Evolutionary conservation across 768 basidiomycete species (phyloP).

Genomic region (Brasilioporus rufonigricans): DNA sequence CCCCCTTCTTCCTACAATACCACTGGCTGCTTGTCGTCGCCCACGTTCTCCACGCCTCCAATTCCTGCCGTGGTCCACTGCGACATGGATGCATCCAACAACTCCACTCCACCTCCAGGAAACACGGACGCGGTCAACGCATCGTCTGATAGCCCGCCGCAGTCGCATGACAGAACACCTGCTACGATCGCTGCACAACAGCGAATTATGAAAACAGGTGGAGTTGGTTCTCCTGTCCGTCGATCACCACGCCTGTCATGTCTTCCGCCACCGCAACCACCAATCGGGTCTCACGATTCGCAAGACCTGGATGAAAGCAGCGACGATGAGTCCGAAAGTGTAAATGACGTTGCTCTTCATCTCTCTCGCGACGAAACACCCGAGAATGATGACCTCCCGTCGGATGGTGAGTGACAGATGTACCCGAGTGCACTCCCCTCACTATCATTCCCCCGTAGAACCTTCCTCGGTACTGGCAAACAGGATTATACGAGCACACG

Average conservation of each 20-base stretch:
- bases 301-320: slow-evolving; percentile 23
- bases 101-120: slow-evolving; percentile 29
- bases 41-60: background rate
- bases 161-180: slow-evolving; percentile 52
- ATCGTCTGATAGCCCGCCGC: slow-evolving; percentile 47
- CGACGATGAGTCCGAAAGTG: slow-evolving; percentile 33
- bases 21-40: background rate
- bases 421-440: slow-evolving; percentile 3
- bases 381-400: slow-evolving; percentile 41
- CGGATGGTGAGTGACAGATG: slow-evolving; percentile 40
- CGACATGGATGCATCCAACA: slow-evolving; percentile 24
- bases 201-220: slow-evolving; percentile 26
- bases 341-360: slow-evolving; percentile 22
- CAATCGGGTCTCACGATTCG: slow-evolving; percentile 15
- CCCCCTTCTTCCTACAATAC: background rate
- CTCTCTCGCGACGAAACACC: slow-evolving; percentile 47
- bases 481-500: slow-evolving; percentile 64
- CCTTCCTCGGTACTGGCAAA: slow-evolving; percentile 66
- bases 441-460: slow-evolving; percentile 38
- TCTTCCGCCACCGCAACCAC: slow-evolving; percentile 29
- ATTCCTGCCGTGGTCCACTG: background rate
- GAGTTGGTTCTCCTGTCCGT: slow-evolving; percentile 36
- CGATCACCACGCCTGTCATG: slow-evolving; percentile 52
- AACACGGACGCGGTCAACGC: slow-evolving; percentile 43
- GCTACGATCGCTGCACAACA: slow-evolving; percentile 32